Percentiles rank a stretch among this genome's conserved stretches.
Conservation (phyloP, 1,139 yeast genomes). For the Hemisphaericaspora xylanilytica region DNA sequence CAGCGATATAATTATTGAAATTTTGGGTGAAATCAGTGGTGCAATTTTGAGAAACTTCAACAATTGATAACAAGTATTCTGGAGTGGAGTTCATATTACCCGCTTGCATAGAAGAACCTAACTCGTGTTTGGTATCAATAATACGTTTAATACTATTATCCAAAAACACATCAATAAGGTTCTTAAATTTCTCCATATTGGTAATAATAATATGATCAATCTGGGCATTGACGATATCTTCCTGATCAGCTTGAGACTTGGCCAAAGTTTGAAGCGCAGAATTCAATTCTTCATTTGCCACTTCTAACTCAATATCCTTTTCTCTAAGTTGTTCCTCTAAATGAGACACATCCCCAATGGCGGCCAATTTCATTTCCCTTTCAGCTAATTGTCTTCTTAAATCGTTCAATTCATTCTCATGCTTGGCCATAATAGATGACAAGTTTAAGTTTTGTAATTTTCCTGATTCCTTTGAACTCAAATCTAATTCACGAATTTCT, state of each 20-base stretch:
- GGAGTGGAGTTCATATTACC: constrained; percentile 81
- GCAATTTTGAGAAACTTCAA: constrained; percentile 68
- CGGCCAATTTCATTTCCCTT: constrained; percentile 22
- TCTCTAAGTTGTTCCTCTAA: constrained; percentile 54
- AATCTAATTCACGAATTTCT: constrained; percentile 61
- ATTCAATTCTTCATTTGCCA: constrained; percentile 77
- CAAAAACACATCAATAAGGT: constrained; percentile 71
- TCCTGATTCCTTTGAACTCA: constrained; percentile 61
- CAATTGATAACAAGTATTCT: constrained; percentile 62
- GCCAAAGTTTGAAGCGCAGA: constrained; percentile 64
- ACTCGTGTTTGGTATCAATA: constrained; percentile 70
- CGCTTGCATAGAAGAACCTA: constrained; percentile 79
- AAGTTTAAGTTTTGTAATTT: constrained; percentile 67
- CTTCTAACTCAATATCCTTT: constrained; percentile 77
- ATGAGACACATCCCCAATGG: constrained; percentile 21
- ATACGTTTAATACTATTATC: constrained; percentile 67
- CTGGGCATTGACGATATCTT: constrained; percentile 55
- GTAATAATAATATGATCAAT: constrained; percentile 53
- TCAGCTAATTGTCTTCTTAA: constrained; percentile 38
- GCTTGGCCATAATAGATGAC: constrained; percentile 58
- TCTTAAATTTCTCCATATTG: constrained; percentile 50
- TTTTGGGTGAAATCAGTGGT: constrained; percentile 82
- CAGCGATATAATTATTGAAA: constrained; percentile 75
- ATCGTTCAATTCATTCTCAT: constrained; percentile 53
- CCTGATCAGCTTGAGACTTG: constrained; percentile 53